phyloP scores from a whole-genome alignment of 1,139 yeast genomes.

The Hyphopichia khmerensis region DNA sequence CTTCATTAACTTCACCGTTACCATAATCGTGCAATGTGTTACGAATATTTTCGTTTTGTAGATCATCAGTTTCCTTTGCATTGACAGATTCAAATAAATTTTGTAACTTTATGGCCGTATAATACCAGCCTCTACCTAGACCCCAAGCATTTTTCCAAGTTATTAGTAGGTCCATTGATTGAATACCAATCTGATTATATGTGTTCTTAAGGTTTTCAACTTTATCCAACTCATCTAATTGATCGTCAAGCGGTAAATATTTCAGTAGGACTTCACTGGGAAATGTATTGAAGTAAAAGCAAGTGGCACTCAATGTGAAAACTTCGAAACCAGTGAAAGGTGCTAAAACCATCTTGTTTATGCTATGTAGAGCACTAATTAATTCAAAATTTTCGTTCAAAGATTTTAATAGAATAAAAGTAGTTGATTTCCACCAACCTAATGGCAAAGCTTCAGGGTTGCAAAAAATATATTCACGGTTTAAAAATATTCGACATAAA shows the following conservation, averaged over 20 bases:
- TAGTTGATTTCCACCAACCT: conserved; percentile 30
- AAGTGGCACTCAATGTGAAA: conserved; percentile 32
- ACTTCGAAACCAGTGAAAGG: conserved; percentile 40
- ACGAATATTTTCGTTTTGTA: conserved; percentile 20
- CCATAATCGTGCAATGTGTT: conserved; percentile 29
- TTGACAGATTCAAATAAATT: conserved; percentile 16
- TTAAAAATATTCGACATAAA: conserved; percentile 30
- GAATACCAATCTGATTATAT: conserved; percentile 17
- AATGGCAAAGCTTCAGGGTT: conserved; percentile 26
- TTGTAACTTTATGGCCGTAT: conserved; percentile 17
- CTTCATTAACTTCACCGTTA: conserved; percentile 20
- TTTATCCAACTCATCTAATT: conserved; percentile 3
- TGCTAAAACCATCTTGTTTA: conserved; percentile 33
- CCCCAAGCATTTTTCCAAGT: conserved; percentile 26
- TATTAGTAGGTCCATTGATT: conserved; percentile 16
- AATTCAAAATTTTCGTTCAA: conserved; percentile 24
- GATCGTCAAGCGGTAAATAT: conserved; percentile 8
- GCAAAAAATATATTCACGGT: conserved; percentile 34
- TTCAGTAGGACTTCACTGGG: conserved; percentile 18
- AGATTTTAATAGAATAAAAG: conserved; percentile 18
- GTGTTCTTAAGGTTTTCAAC: conserved; percentile 14
- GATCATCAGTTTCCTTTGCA: conserved; percentile 9
- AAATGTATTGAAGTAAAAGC: conserved; percentile 30
- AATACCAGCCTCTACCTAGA: conserved; percentile 25
- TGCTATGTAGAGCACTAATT: conserved; percentile 20